phyloP scores from a whole-genome alignment of 2,329 filamentous ascomycete genomes.

The Talaromyces sp. region DNA sequence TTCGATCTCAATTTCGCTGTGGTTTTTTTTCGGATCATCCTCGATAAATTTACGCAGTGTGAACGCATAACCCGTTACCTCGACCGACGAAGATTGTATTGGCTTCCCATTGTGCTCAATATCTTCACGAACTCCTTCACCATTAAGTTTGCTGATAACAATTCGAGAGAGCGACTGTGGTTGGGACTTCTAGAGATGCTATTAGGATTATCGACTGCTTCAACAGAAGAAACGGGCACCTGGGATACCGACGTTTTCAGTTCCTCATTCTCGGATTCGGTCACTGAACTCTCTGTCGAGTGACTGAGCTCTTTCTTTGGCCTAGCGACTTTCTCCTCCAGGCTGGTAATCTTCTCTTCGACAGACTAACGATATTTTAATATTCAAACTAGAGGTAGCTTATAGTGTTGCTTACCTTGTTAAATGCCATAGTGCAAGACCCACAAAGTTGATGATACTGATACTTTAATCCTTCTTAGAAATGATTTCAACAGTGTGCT shows the following conservation, averaged over 20 bases:
- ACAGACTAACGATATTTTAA: neutral
- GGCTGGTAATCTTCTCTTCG: neutral
- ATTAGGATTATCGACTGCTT: neutral
- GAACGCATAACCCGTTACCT: neutral
- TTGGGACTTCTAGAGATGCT: neutral
- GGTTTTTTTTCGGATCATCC: neutral
- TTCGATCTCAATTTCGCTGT: neutral
- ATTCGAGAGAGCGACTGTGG: neutral
- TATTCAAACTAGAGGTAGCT: neutral
- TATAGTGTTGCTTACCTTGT: neutral
- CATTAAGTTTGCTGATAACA: neutral
- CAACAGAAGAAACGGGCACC: neutral
- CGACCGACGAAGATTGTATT: neutral
- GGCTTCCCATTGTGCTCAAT: neutral
- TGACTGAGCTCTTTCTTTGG: neutral
- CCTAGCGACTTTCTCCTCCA: neutral
- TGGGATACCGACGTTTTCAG: neutral
- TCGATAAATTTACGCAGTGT: neutral
- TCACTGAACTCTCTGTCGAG: neutral
- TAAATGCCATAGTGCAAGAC: neutral
- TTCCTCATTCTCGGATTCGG: neutral
- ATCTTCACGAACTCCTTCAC: neutral
- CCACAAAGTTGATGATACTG: no score
- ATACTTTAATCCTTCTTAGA: no score
- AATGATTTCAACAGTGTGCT: no score